Base-by-base conservation (phyloP, 2,329 filamentous ascomycete genomes). In the Colletotrichum simmondsii region DNA sequence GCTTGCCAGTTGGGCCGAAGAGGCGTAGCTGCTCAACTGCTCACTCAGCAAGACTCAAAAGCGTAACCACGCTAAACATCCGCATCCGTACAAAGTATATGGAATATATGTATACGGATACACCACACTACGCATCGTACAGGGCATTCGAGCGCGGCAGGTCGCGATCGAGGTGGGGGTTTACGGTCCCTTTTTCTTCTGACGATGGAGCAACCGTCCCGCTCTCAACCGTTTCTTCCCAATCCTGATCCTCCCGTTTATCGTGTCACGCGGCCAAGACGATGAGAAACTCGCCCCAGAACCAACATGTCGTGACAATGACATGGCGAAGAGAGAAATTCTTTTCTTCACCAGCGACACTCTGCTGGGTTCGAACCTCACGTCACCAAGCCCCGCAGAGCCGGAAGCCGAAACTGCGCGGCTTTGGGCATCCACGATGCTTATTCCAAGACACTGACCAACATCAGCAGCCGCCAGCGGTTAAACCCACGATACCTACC, bases 341-440 rank as follows among this genome's bases (percentile, higher is more conserved):
- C 26, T 42, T 10, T 30, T 24, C 12, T 14, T 10, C 32, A 28
- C 28, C 42, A 49, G 42, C 42, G 19, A 49, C 7, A 10, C 42
- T n/a, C 19, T 49, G 16, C 42, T 19, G 6, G 16, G 7, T 19
- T 42, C 37, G 37, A 42, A 19, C 37, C 37, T 22, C 19, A 49
- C 42, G 42, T 49, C 42, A 49, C 19, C 19, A 10, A 19, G 32
- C n/a, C 42, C 19, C 19, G 19, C 42, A 49, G 42, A 19, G 19
- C 42, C 42, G 42, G 19, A n/a, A 49, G 7, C 42, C 42, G 46
- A 37, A 37, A 22, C 49, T 56, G 30, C 46, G 46, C 54, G 64
- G 56, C 35, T 22, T 58, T 71, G 68, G 63, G 68, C 64, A 71
- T 57, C 63, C 64, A 67, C 52, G 30, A 26, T 49, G 56, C 19